These are phyloP conservation scores for Anaeromyces robustus DNA, from an alignment of 192 early-diverging fungal species.

Conservation along the genomic window DNA sequence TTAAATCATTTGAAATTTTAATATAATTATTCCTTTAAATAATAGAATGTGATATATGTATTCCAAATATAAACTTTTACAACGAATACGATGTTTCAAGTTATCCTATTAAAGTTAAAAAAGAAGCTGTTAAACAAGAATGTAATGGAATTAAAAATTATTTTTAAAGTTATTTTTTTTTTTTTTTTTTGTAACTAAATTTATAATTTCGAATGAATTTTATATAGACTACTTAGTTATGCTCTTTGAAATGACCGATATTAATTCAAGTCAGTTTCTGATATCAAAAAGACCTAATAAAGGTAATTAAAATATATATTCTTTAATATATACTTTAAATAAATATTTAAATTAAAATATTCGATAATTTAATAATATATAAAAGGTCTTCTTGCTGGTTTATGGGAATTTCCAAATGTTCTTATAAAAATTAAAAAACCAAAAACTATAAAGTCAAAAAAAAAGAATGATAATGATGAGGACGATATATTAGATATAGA, in stretches of 20 bases:
- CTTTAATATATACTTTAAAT: background rate
- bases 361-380: no score
- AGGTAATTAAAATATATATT: constrained; percentile 2
- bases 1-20: background rate
- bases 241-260: background rate
- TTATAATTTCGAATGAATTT: no score
- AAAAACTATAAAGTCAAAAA: background rate
- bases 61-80: constrained; percentile 18
- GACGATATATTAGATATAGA: background rate
- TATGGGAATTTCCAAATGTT: constrained; percentile 58
- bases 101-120: constrained; percentile 12
- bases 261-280: constrained; percentile 6
- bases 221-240: background rate
- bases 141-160: no score
- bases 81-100: background rate
- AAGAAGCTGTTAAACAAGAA: background rate
- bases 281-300: constrained; percentile 35
- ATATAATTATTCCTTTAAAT: no score
- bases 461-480: background rate
- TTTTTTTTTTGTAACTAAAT: no score
- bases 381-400: constrained; percentile 46
- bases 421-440: background rate
- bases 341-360: no score
- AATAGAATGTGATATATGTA: constrained; percentile 35
- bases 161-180: no score